phyloP scores from a whole-genome alignment of 768 basidiomycete genomes.

The Phlebiopsis flavidoalba region DNA sequence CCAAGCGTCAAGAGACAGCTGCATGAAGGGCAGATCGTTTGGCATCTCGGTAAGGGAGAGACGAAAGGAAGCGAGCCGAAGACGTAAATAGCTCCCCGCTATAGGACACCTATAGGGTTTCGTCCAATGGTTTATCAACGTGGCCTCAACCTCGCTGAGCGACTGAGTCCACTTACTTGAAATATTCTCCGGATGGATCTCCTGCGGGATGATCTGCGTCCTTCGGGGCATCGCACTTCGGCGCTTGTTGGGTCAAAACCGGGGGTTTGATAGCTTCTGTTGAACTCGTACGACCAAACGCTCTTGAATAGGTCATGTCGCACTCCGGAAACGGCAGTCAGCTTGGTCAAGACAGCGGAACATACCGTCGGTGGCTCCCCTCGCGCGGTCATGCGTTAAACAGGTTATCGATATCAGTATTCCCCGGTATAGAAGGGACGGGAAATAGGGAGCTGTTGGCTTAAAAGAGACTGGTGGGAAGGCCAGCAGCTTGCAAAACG shows the following conservation, averaged over 20 bases:
- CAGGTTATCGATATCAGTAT: constrained; percentile 28
- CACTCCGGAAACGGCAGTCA: constrained; percentile 38
- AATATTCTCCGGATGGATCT: constrained; percentile 42
- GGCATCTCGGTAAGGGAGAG: constrained; percentile 40
- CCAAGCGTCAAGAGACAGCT: constrained; percentile 42
- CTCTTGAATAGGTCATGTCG: constrained; percentile 37
- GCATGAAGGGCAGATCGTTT: constrained; percentile 39
- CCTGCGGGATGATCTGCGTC: constrained; percentile 39
- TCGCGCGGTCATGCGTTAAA: constrained; percentile 43
- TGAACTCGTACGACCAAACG: constrained; percentile 43
- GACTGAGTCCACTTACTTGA: constrained; percentile 26
- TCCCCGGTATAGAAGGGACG: constrained; percentile 29
- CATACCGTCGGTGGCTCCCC: constrained; percentile 39
- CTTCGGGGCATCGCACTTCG: constrained; percentile 38
- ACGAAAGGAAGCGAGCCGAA: constrained; percentile 33
- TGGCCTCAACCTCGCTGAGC: no score
- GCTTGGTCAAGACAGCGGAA: constrained; percentile 48
- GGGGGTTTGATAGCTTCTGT: constrained; percentile 34
- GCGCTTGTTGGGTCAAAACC: constrained; percentile 41
- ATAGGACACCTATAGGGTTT: constrained; percentile 23
- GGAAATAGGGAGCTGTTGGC: constrained; percentile 34
- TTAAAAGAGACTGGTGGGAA: constrained; percentile 15
- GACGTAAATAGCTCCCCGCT: constrained; percentile 28
- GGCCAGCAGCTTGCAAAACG: constrained; percentile 17
- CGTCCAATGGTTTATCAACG: no score